phyloP scores from a whole-genome alignment of 2,329 filamentous ascomycete genomes.

The Diaporthe caulivora region DNA sequence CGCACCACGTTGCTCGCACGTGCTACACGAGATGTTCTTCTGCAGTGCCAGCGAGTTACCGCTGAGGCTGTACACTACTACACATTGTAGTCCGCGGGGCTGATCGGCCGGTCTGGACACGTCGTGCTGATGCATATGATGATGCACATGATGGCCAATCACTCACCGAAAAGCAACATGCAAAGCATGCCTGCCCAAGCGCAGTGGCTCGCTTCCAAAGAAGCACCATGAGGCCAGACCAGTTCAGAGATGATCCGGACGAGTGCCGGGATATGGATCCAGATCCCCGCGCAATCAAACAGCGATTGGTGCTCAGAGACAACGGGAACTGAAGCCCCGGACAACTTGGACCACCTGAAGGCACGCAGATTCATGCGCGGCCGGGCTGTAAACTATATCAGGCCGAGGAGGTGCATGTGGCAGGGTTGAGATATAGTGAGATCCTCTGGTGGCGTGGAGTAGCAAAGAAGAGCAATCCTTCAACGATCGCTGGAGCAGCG shows the following conservation, averaged over 20 bases:
- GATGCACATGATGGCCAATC: conserved; percentile 3
- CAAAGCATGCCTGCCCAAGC: neutral
- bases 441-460: neutral
- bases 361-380: neutral
- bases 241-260: no score
- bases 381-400: neutral
- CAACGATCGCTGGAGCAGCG: neutral
- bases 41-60: neutral
- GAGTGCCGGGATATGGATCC: neutral
- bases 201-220: neutral
- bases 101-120: neutral
- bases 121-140: neutral
- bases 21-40: neutral
- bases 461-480: neutral
- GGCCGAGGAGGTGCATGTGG: neutral
- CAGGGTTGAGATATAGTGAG: neutral
- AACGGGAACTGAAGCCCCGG: neutral
- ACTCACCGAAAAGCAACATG: neutral
- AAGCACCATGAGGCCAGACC: neutral
- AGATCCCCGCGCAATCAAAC: neutral
- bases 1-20: neutral
- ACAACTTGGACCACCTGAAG: neutral
- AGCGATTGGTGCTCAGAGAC: neutral
- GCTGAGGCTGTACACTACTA: neutral
- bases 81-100: neutral